Evolutionary conservation across 768 basidiomycete genomes (phyloP).

Genomic region (Tricholomella constricta): DNA sequence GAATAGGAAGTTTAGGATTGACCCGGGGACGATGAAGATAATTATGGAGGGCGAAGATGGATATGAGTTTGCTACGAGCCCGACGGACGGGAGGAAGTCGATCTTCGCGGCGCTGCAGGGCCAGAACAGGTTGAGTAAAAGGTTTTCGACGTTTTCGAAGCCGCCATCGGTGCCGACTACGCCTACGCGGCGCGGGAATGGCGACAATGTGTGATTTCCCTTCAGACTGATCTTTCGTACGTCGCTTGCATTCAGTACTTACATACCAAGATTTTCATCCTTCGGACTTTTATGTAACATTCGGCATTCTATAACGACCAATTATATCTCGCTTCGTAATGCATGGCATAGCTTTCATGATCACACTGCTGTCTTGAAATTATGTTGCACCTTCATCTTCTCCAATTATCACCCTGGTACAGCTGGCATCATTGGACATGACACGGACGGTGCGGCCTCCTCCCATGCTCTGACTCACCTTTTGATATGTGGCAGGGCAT

Average conservation of each 20-base stretch:
- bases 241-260: background rate
- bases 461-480: no score
- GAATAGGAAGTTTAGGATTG: slow-evolving; percentile 52
- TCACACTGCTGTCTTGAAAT: no score
- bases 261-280: no score
- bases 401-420: no score
- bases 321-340: no score
- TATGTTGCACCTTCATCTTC: no score
- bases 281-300: no score
- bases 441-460: no score
- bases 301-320: no score
- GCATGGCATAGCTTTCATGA: no score
- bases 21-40: slow-evolving; percentile 50
- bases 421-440: no score
- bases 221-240: background rate
- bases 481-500: no score
- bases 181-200: background rate
- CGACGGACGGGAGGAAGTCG: slow-evolving; percentile 32
- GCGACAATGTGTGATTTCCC: background rate
- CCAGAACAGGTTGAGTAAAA: slow-evolving; percentile 5
- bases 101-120: slow-evolving; percentile 36
- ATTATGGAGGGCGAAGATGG: slow-evolving; percentile 55
- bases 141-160: slow-evolving; percentile 9
- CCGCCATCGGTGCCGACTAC: slow-evolving; percentile 8
- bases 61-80: slow-evolving; percentile 42